Conservation (phyloP, 2,329 filamentous ascomycete species). For the Diplodia corticola region DNA sequence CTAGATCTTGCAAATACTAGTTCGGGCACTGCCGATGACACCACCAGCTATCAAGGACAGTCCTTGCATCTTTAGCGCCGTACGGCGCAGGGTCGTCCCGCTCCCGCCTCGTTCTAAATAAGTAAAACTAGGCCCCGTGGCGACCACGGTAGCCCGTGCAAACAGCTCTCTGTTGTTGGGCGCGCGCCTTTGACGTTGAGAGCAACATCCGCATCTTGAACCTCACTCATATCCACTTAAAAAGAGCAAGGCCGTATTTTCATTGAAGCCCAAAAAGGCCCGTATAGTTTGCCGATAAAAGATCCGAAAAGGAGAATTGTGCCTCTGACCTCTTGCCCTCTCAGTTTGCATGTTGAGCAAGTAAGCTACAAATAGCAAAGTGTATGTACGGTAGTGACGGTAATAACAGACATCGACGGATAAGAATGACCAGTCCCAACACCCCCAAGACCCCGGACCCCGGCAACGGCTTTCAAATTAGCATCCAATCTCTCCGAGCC, state of each 20-base stretch:
- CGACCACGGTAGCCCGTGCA: background rate
- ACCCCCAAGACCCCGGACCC: no score
- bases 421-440: background rate
- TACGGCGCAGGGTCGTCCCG: background rate
- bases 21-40: background rate
- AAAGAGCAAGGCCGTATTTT: background rate
- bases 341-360: background rate
- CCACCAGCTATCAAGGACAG: background rate
- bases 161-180: background rate
- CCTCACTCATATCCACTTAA: background rate
- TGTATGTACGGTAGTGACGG: background rate
- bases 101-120: background rate
- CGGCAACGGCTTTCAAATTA: background rate
- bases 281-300: background rate
- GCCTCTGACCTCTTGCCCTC: background rate
- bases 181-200: background rate
- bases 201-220: background rate
- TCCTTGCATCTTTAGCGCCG: background rate
- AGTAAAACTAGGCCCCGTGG: background rate
- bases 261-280: background rate
- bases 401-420: background rate
- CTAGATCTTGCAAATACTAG: background rate
- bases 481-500: conserved; percentile 55
- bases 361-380: background rate
- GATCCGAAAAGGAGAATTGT: background rate